Conservation (phyloP, 176 grass and related monocot genomes). For the Alloteropsis semialata region DNA sequence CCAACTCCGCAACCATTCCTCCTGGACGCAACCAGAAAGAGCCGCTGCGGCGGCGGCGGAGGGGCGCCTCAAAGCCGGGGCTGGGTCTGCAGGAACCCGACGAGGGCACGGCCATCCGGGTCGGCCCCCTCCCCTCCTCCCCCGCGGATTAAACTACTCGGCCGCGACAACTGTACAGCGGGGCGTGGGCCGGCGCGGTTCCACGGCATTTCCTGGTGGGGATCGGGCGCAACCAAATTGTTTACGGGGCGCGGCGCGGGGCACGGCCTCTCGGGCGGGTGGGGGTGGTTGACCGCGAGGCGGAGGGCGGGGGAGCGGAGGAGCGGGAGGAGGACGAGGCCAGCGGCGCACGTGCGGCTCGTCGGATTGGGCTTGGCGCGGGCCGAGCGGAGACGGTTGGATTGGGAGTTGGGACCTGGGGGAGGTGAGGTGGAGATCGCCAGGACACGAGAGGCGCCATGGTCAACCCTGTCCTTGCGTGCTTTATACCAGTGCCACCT, state of each 20-base stretch:
- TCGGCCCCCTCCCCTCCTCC: background rate
- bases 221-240: background rate
- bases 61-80: constrained; percentile 28
- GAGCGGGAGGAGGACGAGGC: background rate
- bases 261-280: constrained; percentile 3
- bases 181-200: constrained; percentile 1
- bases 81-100: constrained; percentile 38
- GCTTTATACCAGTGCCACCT: background rate
- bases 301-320: background rate
- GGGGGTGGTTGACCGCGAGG: constrained; percentile 24
- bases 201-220: constrained; percentile 18
- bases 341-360: constrained; percentile 33
- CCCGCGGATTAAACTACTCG: constrained; percentile 43
- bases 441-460: background rate
- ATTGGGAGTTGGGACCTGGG: background rate
- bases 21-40: constrained; percentile 8
- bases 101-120: constrained; percentile 46
- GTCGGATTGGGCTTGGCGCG: constrained; percentile 24
- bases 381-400: constrained; percentile 24
- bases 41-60: constrained; percentile 1
- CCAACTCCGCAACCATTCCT: constrained; percentile 30
- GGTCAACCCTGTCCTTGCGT: background rate
- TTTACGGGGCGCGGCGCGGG: constrained; percentile 26
- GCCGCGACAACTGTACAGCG: constrained; percentile 37
- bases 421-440: background rate